A percentile compares a stretch with the other conserved stretches of the same genome.
Conservation (phyloP, 768 basidiomycete species). For the Lanmaoa pseudosensibilis region DNA sequence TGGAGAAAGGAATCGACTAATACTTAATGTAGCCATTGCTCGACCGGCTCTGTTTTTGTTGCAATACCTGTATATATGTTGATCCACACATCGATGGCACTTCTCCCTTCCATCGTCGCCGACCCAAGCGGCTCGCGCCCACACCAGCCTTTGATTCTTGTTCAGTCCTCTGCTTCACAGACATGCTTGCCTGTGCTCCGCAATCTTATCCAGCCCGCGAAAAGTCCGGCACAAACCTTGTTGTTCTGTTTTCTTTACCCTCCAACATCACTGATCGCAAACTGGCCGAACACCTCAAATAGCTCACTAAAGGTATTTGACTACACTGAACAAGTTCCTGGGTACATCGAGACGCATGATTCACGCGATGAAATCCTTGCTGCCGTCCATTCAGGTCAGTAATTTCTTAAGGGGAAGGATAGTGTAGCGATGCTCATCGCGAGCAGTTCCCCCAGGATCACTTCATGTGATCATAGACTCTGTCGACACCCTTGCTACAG, state of each 20-base stretch:
- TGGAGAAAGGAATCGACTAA: slow-evolving; percentile 10
- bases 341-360: slow-evolving; percentile 46
- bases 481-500: slow-evolving; percentile 60
- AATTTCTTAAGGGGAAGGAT: background rate
- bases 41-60: background rate
- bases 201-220: slow-evolving; percentile 37
- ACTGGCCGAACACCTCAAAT: slow-evolving; percentile 19
- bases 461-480: slow-evolving; percentile 72
- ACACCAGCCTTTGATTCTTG: slow-evolving; percentile 48
- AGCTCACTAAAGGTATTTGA: slow-evolving; percentile 44
- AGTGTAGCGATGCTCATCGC: slow-evolving; percentile 3
- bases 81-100: slow-evolving; percentile 23
- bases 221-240: slow-evolving; percentile 31
- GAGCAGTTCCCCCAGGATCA: slow-evolving; percentile 44
- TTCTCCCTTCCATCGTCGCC: slow-evolving; percentile 29
- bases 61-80: background rate
- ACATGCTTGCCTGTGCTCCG: slow-evolving; percentile 57
- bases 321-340: slow-evolving; percentile 51
- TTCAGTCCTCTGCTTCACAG: slow-evolving; percentile 62
- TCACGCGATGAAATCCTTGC: slow-evolving; percentile 39
- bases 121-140: slow-evolving; percentile 22
- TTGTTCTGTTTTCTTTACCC: slow-evolving; percentile 62
- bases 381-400: slow-evolving; percentile 40
- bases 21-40: slow-evolving; percentile 8
- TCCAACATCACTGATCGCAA: slow-evolving; percentile 44